phyloP scores from a whole-genome alignment of 1,284 basidiomycete genomes.

The Sporisorium graminicola region DNA sequence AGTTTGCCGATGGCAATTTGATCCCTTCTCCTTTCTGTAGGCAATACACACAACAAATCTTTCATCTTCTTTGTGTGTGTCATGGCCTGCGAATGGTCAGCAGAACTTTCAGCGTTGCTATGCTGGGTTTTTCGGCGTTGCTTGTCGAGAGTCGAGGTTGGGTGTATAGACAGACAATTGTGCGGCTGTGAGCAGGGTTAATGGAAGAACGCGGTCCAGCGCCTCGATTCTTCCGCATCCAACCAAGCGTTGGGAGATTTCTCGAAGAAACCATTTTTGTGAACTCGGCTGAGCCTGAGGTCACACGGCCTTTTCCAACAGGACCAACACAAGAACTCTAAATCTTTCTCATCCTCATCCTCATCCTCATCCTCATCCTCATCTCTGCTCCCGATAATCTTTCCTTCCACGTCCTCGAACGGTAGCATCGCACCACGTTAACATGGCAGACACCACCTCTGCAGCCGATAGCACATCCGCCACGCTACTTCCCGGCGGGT shows the following conservation, averaged over 20 bases:
- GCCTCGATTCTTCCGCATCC: background rate
- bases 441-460: constrained; percentile 9
- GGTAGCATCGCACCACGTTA: background rate
- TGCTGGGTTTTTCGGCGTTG: background rate
- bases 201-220: background rate
- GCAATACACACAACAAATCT: background rate
- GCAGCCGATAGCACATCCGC: background rate
- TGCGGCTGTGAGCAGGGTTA: background rate
- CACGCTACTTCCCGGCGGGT: constrained; percentile 35
- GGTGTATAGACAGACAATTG: too few relatives aligned
- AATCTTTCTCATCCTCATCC: background rate
- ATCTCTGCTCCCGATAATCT: too few relatives aligned
- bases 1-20: background rate
- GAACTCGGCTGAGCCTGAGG: background rate
- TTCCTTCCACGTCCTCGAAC: too few relatives aligned
- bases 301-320: background rate
- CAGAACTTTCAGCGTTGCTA: background rate
- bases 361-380: background rate
- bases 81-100: background rate
- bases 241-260: constrained; percentile 21
- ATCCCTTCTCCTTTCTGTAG: background rate
- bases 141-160: background rate
- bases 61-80: background rate
- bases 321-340: background rate
- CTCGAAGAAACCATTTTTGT: constrained; percentile 20